phyloP scores from a whole-genome alignment of 495 filamentous ascomycete genomes.

The Hypoxylon subgilvum region DNA sequence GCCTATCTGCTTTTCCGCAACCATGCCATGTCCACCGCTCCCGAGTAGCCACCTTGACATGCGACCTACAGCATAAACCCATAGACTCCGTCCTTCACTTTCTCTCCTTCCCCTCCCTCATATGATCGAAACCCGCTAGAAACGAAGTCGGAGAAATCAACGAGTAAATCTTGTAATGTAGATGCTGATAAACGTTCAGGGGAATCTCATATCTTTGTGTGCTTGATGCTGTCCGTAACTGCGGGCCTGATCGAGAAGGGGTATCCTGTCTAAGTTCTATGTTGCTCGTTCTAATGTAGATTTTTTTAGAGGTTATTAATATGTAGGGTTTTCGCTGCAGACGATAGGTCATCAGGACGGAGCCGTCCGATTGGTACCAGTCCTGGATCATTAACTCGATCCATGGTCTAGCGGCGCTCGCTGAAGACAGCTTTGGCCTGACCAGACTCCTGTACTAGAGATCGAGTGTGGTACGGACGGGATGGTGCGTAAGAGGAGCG shows the following conservation, averaged over 20 bases:
- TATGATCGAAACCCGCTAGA: not conserved
- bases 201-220: not conserved
- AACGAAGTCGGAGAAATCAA: not conserved
- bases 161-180: not conserved
- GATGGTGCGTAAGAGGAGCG: slow-evolving; percentile 14
- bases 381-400: not conserved
- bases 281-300: not conserved
- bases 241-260: slow-evolving; percentile 3
- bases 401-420: slow-evolving; percentile 21
- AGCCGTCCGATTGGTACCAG: not conserved
- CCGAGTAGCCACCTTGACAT: not conserved
- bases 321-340: not conserved
- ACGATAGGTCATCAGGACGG: not conserved
- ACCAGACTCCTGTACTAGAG: slow-evolving; percentile 12
- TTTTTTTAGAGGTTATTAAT: not conserved
- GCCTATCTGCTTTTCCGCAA: not conserved
- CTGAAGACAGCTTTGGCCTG: slow-evolving; percentile 13
- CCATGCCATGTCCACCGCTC: not conserved
- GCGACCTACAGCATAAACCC: not conserved
- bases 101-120: not conserved
- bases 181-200: not conserved
- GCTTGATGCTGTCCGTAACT: not conserved
- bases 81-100: not conserved
- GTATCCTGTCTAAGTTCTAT: slow-evolving; percentile 23
- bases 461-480: slow-evolving; percentile 1